Base-by-base conservation (phyloP, 2,329 filamentous ascomycete species). In the Gaeumannomyces sp. region DNA sequence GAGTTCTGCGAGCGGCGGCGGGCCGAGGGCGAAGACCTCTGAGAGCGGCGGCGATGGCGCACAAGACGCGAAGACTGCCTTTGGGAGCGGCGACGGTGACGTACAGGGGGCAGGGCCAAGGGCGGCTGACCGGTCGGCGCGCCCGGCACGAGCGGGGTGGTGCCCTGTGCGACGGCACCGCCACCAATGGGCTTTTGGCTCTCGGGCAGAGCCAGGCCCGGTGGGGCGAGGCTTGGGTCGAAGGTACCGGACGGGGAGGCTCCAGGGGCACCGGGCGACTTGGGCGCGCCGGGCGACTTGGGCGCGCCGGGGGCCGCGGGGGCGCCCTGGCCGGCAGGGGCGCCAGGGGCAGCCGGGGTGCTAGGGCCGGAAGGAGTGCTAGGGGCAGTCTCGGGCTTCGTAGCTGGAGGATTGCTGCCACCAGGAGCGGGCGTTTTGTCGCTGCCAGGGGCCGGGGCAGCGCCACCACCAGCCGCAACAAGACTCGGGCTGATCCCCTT, bases 401-500 rank as follows among this genome's bases (percentile, higher is more conserved):
- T 7, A 67, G 66, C 33, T 8, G 33, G 2, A 35, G 38, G 38
- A 4, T 50, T 22, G 38, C 16, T 8, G 16, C 38, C 38, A 22
- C 38, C 38, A 22, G 38, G 13, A 45, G 38, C 28, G 69, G 68
- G n/a, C 66, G 62, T 3, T 65, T 66, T 22, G 64, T 63, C 10
- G 64, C 66, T 16, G 69, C 67, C 3, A 7, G 10, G 22, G 14
- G 22, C 19, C 64, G 57, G 35, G 56, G 27, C 11, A 59, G 60
- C 22, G 29, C 65, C 68, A 74, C 72, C 6, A 86, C 75, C 53
- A 76, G 72, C 31, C 75, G 73, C 64, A 89, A 74, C 72, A 86
- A 88, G 1, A 84, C 85, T 2, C 68, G 50, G 73, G 89, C 89
- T 19, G 76, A 74, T 22, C 16, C 6, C 19, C 38, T 50, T 50